Conservation (phyloP, 768 basidiomycete genomes). For the Amanita muscaria region DNA sequence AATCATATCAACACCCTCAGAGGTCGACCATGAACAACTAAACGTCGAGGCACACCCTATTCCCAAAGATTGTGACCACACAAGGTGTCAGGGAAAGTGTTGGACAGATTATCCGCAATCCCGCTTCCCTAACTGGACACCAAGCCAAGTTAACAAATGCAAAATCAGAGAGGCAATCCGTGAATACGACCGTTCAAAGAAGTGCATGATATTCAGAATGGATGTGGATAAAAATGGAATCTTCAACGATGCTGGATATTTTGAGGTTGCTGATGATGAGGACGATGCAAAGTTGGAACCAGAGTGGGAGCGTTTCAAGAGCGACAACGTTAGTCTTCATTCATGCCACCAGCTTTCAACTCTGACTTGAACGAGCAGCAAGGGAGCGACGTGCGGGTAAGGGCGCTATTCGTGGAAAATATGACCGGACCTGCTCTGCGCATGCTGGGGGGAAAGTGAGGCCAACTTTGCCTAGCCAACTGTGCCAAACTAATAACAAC, state of each 20-base stretch:
- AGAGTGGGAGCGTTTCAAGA: slow-evolving; percentile 29
- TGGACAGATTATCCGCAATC: slow-evolving; percentile 37
- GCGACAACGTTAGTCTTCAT: slow-evolving; percentile 24
- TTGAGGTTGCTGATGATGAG: slow-evolving; percentile 13
- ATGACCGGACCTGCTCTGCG: slow-evolving; percentile 44
- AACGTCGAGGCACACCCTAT: slow-evolving; percentile 29
- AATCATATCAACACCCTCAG: background rate
- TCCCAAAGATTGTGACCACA: slow-evolving; percentile 29
- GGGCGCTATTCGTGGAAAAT: slow-evolving; percentile 44
- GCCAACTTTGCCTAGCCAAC: no score
- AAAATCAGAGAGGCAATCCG: slow-evolving; percentile 28
- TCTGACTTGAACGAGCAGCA: slow-evolving; percentile 3
- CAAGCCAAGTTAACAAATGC: slow-evolving; percentile 32
- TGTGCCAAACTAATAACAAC: no score
- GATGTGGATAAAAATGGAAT: slow-evolving; percentile 31
- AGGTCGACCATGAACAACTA: slow-evolving; percentile 25
- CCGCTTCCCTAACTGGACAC: slow-evolving; percentile 50
- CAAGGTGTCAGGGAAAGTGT: slow-evolving; percentile 25
- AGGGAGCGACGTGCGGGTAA: slow-evolving; percentile 33
- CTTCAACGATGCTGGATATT: slow-evolving; percentile 21
- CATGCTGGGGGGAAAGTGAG: slow-evolving; percentile 52
- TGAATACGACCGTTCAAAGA: slow-evolving; percentile 18
- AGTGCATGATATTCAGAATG: slow-evolving; percentile 29
- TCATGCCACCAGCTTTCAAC: background rate
- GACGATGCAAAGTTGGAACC: slow-evolving; percentile 10